phyloP scores from a whole-genome alignment of 164 flowering plant genomes.

The Aristolochia contorta region DNA sequence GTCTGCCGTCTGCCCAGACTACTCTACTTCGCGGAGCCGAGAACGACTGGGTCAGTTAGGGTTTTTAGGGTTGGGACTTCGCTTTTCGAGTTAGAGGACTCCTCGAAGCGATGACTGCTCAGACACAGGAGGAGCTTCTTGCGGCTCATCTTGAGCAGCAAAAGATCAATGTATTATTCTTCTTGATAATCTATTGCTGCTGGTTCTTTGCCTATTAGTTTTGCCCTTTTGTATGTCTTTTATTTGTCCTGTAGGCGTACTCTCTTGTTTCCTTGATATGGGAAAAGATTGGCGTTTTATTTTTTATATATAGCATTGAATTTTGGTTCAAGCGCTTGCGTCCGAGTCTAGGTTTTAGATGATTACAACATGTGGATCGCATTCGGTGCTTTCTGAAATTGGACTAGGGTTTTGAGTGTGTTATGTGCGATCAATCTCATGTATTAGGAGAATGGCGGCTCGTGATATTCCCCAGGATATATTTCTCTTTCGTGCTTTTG shows the following conservation, averaged over 20 bases:
- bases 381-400: no score
- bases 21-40: no score
- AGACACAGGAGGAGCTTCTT: conserved; percentile 51
- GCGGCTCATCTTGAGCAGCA: conserved; percentile 56
- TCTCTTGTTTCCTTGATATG: neutral
- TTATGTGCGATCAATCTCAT: no score
- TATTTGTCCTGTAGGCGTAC: neutral
- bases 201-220: neutral
- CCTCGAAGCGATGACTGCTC: conserved; percentile 30
- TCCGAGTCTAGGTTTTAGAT: neutral
- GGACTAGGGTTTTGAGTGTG: no score
- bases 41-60: neutral
- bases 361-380: no score
- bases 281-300: no score
- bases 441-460: no score
- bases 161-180: conserved; percentile 36
- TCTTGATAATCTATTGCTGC: neutral
- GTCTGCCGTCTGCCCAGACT: no score
- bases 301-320: neutral
- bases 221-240: neutral
- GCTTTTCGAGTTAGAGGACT: neutral
- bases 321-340: neutral
- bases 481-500: no score
- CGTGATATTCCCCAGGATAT: no score
- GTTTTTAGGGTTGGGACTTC: conserved; percentile 1